Conservation (phyloP, 176 grass and related monocot genomes). For the Zizania latifolia region DNA sequence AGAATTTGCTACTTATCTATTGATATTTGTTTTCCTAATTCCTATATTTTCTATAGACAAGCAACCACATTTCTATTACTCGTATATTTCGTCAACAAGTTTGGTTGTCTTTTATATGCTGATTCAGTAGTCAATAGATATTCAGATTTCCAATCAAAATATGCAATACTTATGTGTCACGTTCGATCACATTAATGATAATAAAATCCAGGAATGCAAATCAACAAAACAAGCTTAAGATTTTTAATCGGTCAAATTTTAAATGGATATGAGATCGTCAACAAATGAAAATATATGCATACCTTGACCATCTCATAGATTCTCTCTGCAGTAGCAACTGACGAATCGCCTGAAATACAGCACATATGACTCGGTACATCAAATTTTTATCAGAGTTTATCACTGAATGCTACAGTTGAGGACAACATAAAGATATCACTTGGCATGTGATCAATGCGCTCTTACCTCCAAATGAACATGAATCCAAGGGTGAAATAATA, state of each 20-base stretch:
- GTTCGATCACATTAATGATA: not conserved
- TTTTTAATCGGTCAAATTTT: not conserved
- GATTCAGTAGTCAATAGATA: not conserved
- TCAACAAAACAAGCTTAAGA: not conserved
- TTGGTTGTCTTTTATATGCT: not conserved
- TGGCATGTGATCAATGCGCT: not conserved
- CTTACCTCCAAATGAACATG: conserved; percentile 64
- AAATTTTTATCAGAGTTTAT: not conserved
- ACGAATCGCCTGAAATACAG: conserved; percentile 72
- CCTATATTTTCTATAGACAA: no score
- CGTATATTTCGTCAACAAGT: no score
- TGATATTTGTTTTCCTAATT: no score
- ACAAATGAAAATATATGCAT: conserved; percentile 22
- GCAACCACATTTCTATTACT: no score
- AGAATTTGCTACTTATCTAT: no score
- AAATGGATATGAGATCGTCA: not conserved
- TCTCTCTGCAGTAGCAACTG: conserved; percentile 72
- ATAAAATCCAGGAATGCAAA: not conserved
- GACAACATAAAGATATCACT: not conserved
- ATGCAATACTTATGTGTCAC: not conserved
- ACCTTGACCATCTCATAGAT: conserved; percentile 86
- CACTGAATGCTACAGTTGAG: not conserved
- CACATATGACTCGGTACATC: conserved; percentile 11
- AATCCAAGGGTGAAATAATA: conserved; percentile 49
- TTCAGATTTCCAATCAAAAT: not conserved